phyloP scores from a whole-genome alignment of 2,329 filamentous ascomycete genomes.

The Rachicladosporium sp. region DNA sequence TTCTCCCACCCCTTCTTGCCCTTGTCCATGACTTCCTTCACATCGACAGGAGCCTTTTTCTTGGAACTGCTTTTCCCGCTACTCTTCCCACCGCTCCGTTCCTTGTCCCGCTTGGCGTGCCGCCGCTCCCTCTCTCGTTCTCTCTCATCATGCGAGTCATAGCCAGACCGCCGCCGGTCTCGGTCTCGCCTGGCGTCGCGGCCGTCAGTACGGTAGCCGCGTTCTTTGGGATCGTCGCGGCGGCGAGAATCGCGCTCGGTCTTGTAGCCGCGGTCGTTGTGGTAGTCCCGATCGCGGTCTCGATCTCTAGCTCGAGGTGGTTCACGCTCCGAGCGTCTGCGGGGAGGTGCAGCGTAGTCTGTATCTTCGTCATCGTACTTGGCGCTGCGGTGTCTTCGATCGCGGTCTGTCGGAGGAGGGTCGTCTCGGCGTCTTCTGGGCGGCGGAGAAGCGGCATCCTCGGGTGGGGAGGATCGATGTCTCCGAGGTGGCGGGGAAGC shows the following conservation, averaged over 20 bases:
- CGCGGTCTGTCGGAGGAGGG: slow-evolving; percentile 1
- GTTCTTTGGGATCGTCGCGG: not conserved
- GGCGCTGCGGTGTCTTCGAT: slow-evolving; percentile 3
- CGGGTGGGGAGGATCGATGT: not conserved
- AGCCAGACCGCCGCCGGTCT: slow-evolving; percentile 1
- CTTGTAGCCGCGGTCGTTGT: slow-evolving; percentile 5
- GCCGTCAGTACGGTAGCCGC: slow-evolving; percentile 7
- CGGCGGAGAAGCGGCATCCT: slow-evolving; percentile 1
- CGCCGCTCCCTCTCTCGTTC: slow-evolving; percentile 2
- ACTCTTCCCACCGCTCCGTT: slow-evolving; percentile 1
- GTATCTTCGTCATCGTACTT: slow-evolving; percentile 5
- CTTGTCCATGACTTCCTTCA: slow-evolving; percentile 6
- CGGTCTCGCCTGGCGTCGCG: slow-evolving; percentile 6
- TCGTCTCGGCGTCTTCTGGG: not conserved
- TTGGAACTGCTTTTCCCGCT: not conserved
- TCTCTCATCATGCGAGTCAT: not conserved
- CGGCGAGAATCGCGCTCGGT: slow-evolving; percentile 3
- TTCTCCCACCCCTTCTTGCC: slow-evolving; percentile 7
- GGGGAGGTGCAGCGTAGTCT: slow-evolving; percentile 1
- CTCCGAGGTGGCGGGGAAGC: not conserved
- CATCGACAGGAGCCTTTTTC: slow-evolving; percentile 2
- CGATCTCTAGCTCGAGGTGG: slow-evolving; percentile 3
- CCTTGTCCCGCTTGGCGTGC: slow-evolving; percentile 5
- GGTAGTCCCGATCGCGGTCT: slow-evolving; percentile 1
- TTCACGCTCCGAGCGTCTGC: not conserved